Conservation (phyloP, 495 filamentous ascomycete genomes). For the Annulohypoxylon nitens region DNA sequence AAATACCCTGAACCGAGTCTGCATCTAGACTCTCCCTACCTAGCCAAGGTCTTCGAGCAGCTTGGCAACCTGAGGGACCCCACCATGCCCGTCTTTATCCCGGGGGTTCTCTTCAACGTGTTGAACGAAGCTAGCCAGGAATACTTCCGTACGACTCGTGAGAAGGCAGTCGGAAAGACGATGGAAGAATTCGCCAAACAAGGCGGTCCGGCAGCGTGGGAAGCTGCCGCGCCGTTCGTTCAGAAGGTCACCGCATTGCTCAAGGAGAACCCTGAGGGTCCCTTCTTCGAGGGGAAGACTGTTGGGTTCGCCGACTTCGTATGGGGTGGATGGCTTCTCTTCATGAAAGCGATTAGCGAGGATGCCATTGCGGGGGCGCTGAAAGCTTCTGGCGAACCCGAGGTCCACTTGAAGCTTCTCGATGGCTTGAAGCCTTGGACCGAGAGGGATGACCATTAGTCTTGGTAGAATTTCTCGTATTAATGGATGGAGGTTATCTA, state of each 20-base stretch:
- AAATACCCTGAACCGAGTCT: slow-evolving; percentile 66
- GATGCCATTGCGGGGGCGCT: slow-evolving; percentile 52
- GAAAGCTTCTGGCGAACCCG: slow-evolving; percentile 51
- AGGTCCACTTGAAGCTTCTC: slow-evolving; percentile 54
- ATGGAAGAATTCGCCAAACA: slow-evolving; percentile 57
- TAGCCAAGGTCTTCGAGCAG: slow-evolving; percentile 49
- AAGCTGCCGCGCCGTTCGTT: slow-evolving; percentile 52
- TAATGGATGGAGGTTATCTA: no score
- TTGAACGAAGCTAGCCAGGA: slow-evolving; percentile 56
- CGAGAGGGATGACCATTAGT: slow-evolving; percentile 47
- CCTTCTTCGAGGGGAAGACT: slow-evolving; percentile 59
- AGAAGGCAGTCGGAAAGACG: slow-evolving; percentile 56
- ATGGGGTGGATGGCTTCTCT: slow-evolving; percentile 56
- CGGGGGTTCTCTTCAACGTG: slow-evolving; percentile 53
- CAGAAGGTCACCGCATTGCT: slow-evolving; percentile 61
- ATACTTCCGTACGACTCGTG: slow-evolving; percentile 63
- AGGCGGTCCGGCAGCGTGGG: slow-evolving; percentile 57
- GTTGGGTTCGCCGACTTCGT: slow-evolving; percentile 60
- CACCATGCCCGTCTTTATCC: slow-evolving; percentile 50
- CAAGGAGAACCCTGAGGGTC: slow-evolving; percentile 63
- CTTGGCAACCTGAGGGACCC: slow-evolving; percentile 34
- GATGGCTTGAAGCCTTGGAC: slow-evolving; percentile 57
- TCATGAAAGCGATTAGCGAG: slow-evolving; percentile 50
- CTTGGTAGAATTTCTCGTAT: background rate
- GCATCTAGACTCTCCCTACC: slow-evolving; percentile 62